Conservation (phyloP, 2,329 filamentous ascomycete genomes). For the Neurospora sp. region DNA sequence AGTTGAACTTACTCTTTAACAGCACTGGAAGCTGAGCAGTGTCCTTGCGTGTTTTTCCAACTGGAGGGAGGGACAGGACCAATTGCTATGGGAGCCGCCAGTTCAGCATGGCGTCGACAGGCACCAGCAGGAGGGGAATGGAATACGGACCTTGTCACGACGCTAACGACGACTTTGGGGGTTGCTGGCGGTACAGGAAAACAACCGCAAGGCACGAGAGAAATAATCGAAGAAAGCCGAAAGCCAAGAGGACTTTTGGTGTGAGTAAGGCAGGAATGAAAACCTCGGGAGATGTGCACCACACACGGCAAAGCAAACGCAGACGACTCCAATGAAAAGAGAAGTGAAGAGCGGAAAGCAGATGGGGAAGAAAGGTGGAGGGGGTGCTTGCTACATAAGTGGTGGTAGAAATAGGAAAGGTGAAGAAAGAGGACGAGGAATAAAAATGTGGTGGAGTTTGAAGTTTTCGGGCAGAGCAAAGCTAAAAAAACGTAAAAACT, state of each 20-base stretch:
- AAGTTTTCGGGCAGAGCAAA: neutral
- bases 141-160: neutral
- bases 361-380: neutral
- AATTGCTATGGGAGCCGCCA: neutral
- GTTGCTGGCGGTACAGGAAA: neutral
- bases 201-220: neutral
- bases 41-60: constrained; percentile 3
- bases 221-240: neutral
- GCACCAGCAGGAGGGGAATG: neutral
- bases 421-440: neutral
- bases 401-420: neutral
- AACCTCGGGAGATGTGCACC: neutral
- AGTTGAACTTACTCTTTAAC: constrained; percentile 6
- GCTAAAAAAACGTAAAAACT: neutral
- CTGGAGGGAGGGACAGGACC: neutral
- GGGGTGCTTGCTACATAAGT: neutral
- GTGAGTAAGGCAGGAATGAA: neutral
- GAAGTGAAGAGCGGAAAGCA: neutral
- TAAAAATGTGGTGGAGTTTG: neutral
- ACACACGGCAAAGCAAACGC: neutral
- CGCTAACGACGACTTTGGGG: neutral
- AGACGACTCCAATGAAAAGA: neutral
- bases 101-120: neutral
- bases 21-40: constrained; percentile 7
- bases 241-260: neutral